Evolutionary conservation across 306 rosid species (phyloP).

Genomic region (Mimosa bimucronata): DNA sequence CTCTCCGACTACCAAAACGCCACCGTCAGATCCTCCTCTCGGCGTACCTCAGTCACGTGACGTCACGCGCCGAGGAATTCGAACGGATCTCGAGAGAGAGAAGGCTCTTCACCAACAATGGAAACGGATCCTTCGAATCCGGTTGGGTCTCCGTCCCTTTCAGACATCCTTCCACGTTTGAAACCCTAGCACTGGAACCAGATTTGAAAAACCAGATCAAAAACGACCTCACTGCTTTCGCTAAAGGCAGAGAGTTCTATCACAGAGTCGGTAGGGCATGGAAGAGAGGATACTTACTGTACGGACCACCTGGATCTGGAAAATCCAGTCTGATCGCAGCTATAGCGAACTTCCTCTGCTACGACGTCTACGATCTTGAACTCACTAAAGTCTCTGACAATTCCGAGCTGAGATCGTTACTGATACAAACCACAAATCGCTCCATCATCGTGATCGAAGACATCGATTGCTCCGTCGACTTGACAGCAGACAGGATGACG

Average conservation of each 20-base stretch:
- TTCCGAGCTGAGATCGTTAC: constrained; percentile 74
- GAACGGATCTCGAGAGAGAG: constrained; percentile 81
- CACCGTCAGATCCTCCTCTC: constrained; percentile 68
- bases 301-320: constrained; percentile 92
- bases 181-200: constrained; percentile 71
- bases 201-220: constrained; percentile 68
- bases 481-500: constrained; percentile 64
- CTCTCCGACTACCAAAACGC: constrained; percentile 81
- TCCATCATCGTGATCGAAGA: constrained; percentile 86
- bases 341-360: constrained; percentile 84
- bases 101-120: constrained; percentile 77
- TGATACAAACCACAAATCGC: constrained; percentile 83
- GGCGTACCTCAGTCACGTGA: constrained; percentile 61
- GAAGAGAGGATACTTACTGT: constrained; percentile 83
- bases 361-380: constrained; percentile 85
- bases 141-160: constrained; percentile 94
- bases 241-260: constrained; percentile 72
- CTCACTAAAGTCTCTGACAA: constrained; percentile 82
- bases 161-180: constrained; percentile 83
- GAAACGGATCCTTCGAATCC: constrained; percentile 69
- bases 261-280: constrained; percentile 86
- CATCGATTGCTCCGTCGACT: constrained; percentile 79
- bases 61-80: constrained; percentile 69
- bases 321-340: constrained; percentile 89
- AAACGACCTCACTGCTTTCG: constrained; percentile 63